A percentile compares a stretch with the other conserved stretches of the same genome.
Evolutionary conservation across 768 basidiomycete species (phyloP).

Genomic region (Chalciporus pseudorubinellus): DNA sequence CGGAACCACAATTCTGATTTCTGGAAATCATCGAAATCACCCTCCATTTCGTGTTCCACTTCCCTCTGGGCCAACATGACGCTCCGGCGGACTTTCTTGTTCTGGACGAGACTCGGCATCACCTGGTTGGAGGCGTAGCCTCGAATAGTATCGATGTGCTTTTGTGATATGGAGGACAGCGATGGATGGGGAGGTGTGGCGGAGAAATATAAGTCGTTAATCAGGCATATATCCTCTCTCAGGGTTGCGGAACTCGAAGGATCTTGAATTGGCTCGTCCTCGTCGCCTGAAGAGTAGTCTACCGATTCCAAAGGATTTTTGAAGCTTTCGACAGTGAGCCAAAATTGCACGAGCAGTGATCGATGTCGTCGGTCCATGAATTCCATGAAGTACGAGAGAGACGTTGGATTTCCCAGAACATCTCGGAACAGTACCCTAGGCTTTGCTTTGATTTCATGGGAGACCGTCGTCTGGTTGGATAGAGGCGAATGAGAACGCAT

Average conservation of each 20-base stretch:
- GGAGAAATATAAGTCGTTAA: slow-evolving; percentile 86
- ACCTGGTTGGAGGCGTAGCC: slow-evolving; percentile 56
- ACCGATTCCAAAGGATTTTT: slow-evolving; percentile 91
- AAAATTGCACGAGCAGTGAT: slow-evolving; percentile 90
- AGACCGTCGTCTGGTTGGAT: slow-evolving; percentile 35
- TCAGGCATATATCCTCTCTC: slow-evolving; percentile 85
- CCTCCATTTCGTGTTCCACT: slow-evolving; percentile 86
- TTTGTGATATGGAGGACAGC: slow-evolving; percentile 62
- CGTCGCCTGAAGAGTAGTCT: slow-evolving; percentile 59
- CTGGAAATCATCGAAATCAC: slow-evolving; percentile 88
- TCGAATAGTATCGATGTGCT: slow-evolving; percentile 68
- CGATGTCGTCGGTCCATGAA: slow-evolving; percentile 91
- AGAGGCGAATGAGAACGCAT: background rate
- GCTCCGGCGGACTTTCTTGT: slow-evolving; percentile 65
- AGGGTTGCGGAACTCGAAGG: slow-evolving; percentile 57
- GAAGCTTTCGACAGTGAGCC: slow-evolving; percentile 96
- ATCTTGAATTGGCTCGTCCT: slow-evolving; percentile 60
- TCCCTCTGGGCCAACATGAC: slow-evolving; percentile 84
- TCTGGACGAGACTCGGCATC: slow-evolving; percentile 37
- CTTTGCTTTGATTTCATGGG: slow-evolving; percentile 43
- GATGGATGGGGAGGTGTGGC: slow-evolving; percentile 53
- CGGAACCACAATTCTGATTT: slow-evolving; percentile 91
- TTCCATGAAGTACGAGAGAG: slow-evolving; percentile 96
- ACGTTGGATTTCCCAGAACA: slow-evolving; percentile 83
- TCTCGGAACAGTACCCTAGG: slow-evolving; percentile 66